phyloP scores from a whole-genome alignment of 768 basidiomycete species.

The Xerocomellus dryophilus region DNA sequence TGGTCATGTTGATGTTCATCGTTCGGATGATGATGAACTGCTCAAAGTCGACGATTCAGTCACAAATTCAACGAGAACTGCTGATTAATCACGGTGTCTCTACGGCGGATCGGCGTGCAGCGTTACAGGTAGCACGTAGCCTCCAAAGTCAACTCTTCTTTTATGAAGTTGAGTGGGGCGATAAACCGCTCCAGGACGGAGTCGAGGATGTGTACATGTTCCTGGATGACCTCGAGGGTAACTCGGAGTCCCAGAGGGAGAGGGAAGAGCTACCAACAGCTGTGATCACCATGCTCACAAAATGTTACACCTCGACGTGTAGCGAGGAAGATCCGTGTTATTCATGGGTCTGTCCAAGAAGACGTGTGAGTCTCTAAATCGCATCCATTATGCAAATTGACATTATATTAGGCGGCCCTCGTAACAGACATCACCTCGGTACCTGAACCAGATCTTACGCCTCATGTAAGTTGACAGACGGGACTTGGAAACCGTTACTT shows the following conservation, averaged over 20 bases:
- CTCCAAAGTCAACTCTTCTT: conserved; percentile 93
- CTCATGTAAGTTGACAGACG: conserved; percentile 36
- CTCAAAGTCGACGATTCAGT: conserved; percentile 79
- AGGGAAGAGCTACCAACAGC: conserved; percentile 80
- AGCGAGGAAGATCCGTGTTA: conserved; percentile 80
- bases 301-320: conserved; percentile 88
- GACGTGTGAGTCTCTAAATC: conserved; percentile 45
- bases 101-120: conserved; percentile 75
- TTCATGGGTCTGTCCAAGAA: conserved; percentile 69
- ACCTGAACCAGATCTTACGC: conserved; percentile 27
- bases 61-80: conserved; percentile 81
- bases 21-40: conserved; percentile 2
- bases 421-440: conserved; percentile 20
- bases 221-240: conserved; percentile 73
- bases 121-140: conserved; percentile 84
- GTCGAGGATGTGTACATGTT: conserved; percentile 95
- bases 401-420: conserved; percentile 20
- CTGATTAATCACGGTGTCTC: conserved; percentile 71
- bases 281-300: conserved; percentile 84
- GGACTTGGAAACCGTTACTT: neutral
- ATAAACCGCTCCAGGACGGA: conserved; percentile 74
- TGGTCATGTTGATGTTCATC: conserved; percentile 10
- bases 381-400: conserved; percentile 6
- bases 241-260: conserved; percentile 57
- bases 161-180: conserved; percentile 95